Conservation (phyloP, 371 early-diverging fungal genomes). For the Saksenaea vasiformis region DNA sequence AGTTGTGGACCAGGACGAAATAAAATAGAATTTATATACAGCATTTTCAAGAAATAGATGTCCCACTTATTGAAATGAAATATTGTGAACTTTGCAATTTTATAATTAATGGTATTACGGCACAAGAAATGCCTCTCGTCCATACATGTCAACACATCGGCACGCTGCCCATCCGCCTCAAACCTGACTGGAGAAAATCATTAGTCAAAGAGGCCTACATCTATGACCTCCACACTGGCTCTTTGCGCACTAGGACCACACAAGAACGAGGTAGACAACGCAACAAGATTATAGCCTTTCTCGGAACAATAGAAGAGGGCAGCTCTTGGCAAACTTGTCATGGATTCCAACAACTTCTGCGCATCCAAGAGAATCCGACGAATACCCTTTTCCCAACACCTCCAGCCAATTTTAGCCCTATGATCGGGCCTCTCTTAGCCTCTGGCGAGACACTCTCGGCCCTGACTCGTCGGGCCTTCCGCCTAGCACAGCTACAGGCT, state of each 20-base stretch:
- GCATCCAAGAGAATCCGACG: not conserved
- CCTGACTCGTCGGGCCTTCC: not conserved
- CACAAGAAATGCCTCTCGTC: not conserved
- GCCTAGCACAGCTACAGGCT: not conserved
- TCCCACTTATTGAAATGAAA: no score
- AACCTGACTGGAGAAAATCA: not conserved
- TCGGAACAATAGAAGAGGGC: not conserved
- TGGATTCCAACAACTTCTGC: not conserved
- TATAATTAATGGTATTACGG: not conserved
- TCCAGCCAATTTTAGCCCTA: not conserved
- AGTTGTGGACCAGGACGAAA: conserved; percentile 20
- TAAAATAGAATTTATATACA: not conserved
- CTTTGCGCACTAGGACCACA: not conserved
- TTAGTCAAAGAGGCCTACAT: not conserved
- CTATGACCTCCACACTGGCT: not conserved
- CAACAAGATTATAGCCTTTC: not conserved
- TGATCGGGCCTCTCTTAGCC: not conserved
- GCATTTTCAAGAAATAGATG: no score
- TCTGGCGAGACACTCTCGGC: not conserved
- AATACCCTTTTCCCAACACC: no score
- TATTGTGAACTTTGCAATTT: no score
- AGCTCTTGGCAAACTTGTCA: not conserved
- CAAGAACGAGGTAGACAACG: not conserved
- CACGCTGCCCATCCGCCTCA: not conserved
- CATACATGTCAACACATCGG: not conserved